Evolutionary conservation across 768 basidiomycete genomes (phyloP), one percentile per base, ranked within the genome.

Genomic region (Russula lepida): DNA sequence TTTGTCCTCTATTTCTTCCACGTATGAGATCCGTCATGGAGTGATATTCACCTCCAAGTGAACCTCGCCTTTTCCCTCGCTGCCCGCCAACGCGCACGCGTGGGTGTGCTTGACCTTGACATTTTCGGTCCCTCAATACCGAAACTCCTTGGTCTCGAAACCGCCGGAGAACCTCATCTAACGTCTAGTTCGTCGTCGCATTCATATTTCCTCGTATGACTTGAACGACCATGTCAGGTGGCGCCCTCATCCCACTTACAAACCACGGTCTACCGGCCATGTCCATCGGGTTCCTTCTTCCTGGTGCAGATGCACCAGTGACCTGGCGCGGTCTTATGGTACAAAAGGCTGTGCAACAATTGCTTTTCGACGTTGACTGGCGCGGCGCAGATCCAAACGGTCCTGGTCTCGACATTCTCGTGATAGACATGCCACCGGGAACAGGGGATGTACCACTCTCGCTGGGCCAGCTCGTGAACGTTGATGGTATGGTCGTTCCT

Each of bases 311-410:
- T 69, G 84, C 85, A 0, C 86, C 94, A 0, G 80, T 98, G 33
- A 91, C 95, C 32, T 99, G 95, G 95, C n/a, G n/a, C n/a, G 95
- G 95, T 2, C 80, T 97, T 23, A 99, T 98, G 95, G 95, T 98
- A 1, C 94, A 95, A 74, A 98, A 98, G 70, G 94, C 95, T 27
- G 92, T 95, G 0, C 95, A 98, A 71, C 95, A 98, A 70, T 78
- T 98, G 0, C 79, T 98, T 1, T 98, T 99, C 68, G 93, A 98
- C 66, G 92, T 97, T 6, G 95, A 98, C 71, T 98, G 95, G 95
- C 71, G 80, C 37, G 72, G 71, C 23, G 58, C 57, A 32, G 55
- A 58, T 37, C 70, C 69, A 71, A n/a, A 12, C 76, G 75, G 75
- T 6, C 74, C 71, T 0, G 82, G 82, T 3, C 74, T 98, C 32